Evolutionary conservation across 768 basidiomycete genomes (phyloP).

Genomic region (Pisolithus marmoratus): DNA sequence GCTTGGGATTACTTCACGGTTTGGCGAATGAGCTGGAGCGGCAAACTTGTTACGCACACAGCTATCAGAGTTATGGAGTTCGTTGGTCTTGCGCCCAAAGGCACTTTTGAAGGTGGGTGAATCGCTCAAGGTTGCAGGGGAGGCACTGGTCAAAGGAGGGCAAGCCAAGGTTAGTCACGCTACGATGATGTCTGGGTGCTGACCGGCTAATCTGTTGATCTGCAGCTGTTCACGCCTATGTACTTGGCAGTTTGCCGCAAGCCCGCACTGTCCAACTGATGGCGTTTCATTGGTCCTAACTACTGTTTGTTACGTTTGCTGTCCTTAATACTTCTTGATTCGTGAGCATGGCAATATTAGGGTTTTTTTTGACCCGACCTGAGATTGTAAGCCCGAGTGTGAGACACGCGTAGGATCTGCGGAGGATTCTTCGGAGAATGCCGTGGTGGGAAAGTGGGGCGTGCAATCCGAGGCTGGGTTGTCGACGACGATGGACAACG

Average conservation of each 20-base stretch:
- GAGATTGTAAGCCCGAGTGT: neutral
- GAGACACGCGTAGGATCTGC: slow-evolving; percentile 10
- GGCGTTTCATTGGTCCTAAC: neutral
- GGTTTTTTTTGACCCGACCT: neutral
- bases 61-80: slow-evolving; percentile 72
- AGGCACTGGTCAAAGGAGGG: slow-evolving; percentile 77
- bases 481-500: slow-evolving; percentile 34
- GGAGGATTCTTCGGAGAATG: slow-evolving; percentile 21
- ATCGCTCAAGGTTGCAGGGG: slow-evolving; percentile 77
- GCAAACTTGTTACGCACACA: slow-evolving; percentile 78
- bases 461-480: slow-evolving; percentile 14
- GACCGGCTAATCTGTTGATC: slow-evolving; percentile 3
- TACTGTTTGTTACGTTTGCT: no score
- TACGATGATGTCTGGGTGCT: neutral
- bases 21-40: slow-evolving; percentile 87
- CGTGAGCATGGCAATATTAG: neutral
- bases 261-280: slow-evolving; percentile 25
- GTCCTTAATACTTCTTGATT: neutral
- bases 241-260: slow-evolving; percentile 63
- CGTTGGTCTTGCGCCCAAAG: slow-evolving; percentile 80
- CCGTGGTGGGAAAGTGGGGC: slow-evolving; percentile 7
- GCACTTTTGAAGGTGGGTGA: slow-evolving; percentile 88
- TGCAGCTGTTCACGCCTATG: slow-evolving; percentile 85
- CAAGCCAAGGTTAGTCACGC: slow-evolving; percentile 61
- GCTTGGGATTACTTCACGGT: slow-evolving; percentile 86